A percentile compares a stretch with the other conserved stretches of the same genome.
Conservation (phyloP, 2,329 filamentous ascomycete species). For the Diaporthe ampelina region DNA sequence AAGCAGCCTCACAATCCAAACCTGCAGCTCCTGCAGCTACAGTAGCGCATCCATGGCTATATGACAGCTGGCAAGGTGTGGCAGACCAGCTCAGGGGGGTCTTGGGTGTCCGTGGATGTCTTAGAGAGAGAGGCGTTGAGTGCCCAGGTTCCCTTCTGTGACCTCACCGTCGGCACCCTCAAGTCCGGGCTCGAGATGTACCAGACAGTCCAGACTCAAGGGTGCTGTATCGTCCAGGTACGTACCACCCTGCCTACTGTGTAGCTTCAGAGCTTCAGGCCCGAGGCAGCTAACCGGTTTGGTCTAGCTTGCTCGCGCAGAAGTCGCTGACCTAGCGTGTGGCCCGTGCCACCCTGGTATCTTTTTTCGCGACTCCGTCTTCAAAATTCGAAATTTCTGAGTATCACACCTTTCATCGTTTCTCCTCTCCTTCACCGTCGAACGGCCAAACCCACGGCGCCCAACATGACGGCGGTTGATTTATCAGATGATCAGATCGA, state of each 20-base stretch:
- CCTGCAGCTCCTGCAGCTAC: constrained; percentile 33
- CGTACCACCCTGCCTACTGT: background rate
- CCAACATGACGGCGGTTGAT: constrained; percentile 33
- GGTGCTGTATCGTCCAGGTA: background rate
- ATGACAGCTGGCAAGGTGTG: constrained; percentile 37
- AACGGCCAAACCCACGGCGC: constrained; percentile 33
- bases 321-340: background rate
- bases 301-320: background rate
- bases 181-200: background rate
- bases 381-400: constrained; percentile 32
- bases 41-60: constrained; percentile 36
- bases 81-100: constrained; percentile 29
- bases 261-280: background rate
- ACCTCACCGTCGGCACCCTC: constrained; percentile 32
- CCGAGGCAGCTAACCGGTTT: constrained; percentile 1
- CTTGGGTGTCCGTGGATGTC: constrained; percentile 8
- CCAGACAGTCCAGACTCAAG: background rate
- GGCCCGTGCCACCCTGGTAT: constrained; percentile 30
- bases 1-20: constrained; percentile 31
- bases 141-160: constrained; percentile 14
- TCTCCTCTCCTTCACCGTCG: constrained; percentile 21
- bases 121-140: background rate
- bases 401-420: background rate
- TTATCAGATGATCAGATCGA: constrained; percentile 39
- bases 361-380: background rate